phyloP scores from a whole-genome alignment of 2,329 filamentous ascomycete species.

The Colletotrichum sp. region DNA sequence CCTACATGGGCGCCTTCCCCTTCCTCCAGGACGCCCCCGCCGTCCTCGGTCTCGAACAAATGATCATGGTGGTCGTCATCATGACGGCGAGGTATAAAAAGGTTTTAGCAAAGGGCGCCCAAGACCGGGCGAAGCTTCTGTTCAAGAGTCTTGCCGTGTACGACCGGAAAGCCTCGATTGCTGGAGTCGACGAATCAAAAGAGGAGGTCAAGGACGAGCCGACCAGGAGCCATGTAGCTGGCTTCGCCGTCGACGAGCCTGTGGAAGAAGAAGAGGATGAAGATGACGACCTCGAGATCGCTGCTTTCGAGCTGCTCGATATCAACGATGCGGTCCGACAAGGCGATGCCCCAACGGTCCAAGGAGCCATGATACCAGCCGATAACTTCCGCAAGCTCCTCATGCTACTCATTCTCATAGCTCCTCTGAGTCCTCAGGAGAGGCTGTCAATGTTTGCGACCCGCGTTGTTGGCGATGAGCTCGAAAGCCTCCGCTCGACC shows the following conservation, averaged over 20 bases:
- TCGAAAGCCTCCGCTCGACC: slow-evolving; percentile 63
- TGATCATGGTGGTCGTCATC: slow-evolving; percentile 75
- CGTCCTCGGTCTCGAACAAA: slow-evolving; percentile 70
- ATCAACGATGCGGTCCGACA: slow-evolving; percentile 65
- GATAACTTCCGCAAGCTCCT: slow-evolving; percentile 75
- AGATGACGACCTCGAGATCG: slow-evolving; percentile 69
- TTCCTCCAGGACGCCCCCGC: slow-evolving; percentile 74
- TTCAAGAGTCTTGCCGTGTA: slow-evolving; percentile 77
- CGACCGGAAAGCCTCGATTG: slow-evolving; percentile 59
- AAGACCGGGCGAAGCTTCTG: slow-evolving; percentile 66
- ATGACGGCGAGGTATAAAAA: slow-evolving; percentile 73
- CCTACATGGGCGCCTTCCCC: slow-evolving; percentile 75
- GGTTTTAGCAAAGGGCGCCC: slow-evolving; percentile 63
- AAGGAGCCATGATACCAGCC: slow-evolving; percentile 72
- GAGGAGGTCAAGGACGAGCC: slow-evolving; percentile 6
- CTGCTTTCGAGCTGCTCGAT: slow-evolving; percentile 72
- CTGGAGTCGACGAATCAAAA: slow-evolving; percentile 14
- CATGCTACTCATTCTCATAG: slow-evolving; percentile 71
- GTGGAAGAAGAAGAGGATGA: slow-evolving; percentile 53
- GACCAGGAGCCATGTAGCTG: slow-evolving; percentile 29
- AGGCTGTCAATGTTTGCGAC: slow-evolving; percentile 65
- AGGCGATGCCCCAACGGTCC: slow-evolving; percentile 53
- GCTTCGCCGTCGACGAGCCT: slow-evolving; percentile 52
- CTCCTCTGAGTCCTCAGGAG: slow-evolving; percentile 69
- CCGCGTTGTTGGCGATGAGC: slow-evolving; percentile 58